These are phyloP conservation scores for Thielaviopsis populi DNA, from an alignment of 2,329 filamentous ascomycete genomes.

Conservation along the genomic window DNA sequence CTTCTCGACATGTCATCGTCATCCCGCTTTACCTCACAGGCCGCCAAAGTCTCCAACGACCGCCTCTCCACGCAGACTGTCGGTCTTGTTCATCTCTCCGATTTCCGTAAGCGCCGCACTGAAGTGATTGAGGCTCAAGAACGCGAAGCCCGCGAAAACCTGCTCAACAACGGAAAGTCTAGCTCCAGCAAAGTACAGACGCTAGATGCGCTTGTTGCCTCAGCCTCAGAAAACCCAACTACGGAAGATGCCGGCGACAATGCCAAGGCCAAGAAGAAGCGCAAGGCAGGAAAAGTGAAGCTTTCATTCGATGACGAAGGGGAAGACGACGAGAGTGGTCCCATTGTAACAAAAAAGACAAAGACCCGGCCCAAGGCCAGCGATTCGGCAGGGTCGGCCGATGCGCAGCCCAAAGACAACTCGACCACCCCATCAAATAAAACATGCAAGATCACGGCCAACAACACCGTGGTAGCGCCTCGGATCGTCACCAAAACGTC, in stretches of 20 bases:
- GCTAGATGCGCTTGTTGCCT: constrained; percentile 31
- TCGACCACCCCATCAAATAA: constrained; percentile 21
- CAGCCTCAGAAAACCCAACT: constrained; percentile 21
- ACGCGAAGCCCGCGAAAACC: constrained; percentile 55
- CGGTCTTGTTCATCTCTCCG: constrained; percentile 77
- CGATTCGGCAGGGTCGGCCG: constrained; percentile 24
- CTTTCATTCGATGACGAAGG: constrained; percentile 58
- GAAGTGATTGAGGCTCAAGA: constrained; percentile 88
- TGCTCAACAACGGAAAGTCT: constrained; percentile 1
- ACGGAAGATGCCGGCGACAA: not conserved
- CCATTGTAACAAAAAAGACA: constrained; percentile 23
- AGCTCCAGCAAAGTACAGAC: constrained; percentile 32
- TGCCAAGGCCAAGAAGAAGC: constrained; percentile 31
- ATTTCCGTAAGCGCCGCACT: constrained; percentile 90
- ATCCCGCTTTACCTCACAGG: not conserved
- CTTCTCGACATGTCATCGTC: constrained; percentile 10
- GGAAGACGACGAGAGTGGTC: constrained; percentile 38
- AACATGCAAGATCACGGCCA: constrained; percentile 42
- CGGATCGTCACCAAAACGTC: constrained; percentile 58
- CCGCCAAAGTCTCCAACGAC: constrained; percentile 44
- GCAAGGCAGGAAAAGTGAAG: constrained; percentile 31
- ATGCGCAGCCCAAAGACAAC: constrained; percentile 16
- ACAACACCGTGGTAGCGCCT: constrained; percentile 49
- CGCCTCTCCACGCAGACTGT: constrained; percentile 75
- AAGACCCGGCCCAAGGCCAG: constrained; percentile 24